Evolutionary conservation across 2,329 filamentous ascomycete genomes (phyloP).

Genomic region (Diplodia sapinea): DNA sequence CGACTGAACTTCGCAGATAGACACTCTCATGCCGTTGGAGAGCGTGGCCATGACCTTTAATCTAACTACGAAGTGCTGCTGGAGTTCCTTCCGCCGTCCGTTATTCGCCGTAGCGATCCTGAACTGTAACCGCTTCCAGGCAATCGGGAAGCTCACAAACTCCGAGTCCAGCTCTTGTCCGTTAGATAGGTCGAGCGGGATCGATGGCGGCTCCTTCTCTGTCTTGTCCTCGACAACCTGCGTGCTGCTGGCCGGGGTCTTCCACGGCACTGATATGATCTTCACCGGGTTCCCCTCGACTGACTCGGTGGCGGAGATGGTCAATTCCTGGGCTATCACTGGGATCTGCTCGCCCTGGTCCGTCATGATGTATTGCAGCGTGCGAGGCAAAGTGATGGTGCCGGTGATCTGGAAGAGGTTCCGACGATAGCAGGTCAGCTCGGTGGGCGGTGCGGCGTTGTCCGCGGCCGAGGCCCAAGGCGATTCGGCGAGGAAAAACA

Average conservation of each 20-base stretch:
- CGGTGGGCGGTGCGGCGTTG: slow-evolving; percentile 66
- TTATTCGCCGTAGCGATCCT: slow-evolving; percentile 96
- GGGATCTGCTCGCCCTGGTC: slow-evolving; percentile 84
- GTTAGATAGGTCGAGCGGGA: slow-evolving; percentile 72
- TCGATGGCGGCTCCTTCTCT: slow-evolving; percentile 85
- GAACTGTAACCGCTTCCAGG: slow-evolving; percentile 93
- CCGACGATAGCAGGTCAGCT: slow-evolving; percentile 92
- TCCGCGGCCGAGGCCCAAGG: slow-evolving; percentile 66
- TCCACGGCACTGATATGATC: slow-evolving; percentile 97
- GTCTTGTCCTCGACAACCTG: slow-evolving; percentile 68
- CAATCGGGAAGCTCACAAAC: slow-evolving; percentile 87
- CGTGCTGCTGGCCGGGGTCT: slow-evolving; percentile 83
- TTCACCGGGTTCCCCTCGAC: slow-evolving; percentile 91
- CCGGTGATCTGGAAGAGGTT: slow-evolving; percentile 97
- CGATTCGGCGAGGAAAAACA: slow-evolving; percentile 87
- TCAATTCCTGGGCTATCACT: slow-evolving; percentile 81
- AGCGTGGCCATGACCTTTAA: slow-evolving; percentile 85
- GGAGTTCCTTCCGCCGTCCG: slow-evolving; percentile 88
- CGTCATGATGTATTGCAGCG: slow-evolving; percentile 78
- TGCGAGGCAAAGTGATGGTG: slow-evolving; percentile 79
- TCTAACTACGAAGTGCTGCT: slow-evolving; percentile 92
- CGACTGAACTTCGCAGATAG: slow-evolving; percentile 82
- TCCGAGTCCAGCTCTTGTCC: slow-evolving; percentile 78
- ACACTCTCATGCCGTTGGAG: slow-evolving; percentile 79
- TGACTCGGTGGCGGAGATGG: slow-evolving; percentile 91